Base-by-base conservation (phyloP, 2,329 filamentous ascomycete species). In the Aspergillus phoenicis region DNA sequence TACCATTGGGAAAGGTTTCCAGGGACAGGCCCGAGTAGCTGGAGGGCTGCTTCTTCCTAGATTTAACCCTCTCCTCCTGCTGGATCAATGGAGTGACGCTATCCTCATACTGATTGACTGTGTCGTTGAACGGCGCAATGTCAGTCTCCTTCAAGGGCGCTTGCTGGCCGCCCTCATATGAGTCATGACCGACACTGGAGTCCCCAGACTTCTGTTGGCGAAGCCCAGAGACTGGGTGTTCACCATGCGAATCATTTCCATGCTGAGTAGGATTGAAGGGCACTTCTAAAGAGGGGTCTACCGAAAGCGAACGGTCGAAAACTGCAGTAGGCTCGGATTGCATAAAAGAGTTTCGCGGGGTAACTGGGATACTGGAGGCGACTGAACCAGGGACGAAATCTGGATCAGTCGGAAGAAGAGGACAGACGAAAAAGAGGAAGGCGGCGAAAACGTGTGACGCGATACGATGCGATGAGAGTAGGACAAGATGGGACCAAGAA, bases 1-100 rank as follows among this genome's bases (percentile, higher is more conserved):
- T 80, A 96, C 93, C 93, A 81, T 96, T 97, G 6, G 94, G 93
- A 64, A 97, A 88, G 58, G 81, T 79, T 41, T 82, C 78, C 43
- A 89, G 78, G 28, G 84, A 81, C 45, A 80, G 77, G 51, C 74
- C 77, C 66, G 79, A 80, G 11, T 78, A 75, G 61, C 75, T 79
- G 54, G 78, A 73, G 6, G 73, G 73, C 41, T 73, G 81, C 60
- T 84, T 77, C 20, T 86, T 80, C 68, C 83, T 83, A 64, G 87
- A 86, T 15, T 74, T 76, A 59, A 79, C 78, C 2, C 81, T 80
- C 61, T 80, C 76, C 26, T 76, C 65, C 68, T 78, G 64, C 68
- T 71, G 68, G 68, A 75, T 61, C 69, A 75, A 62, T 28, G 74
- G 71, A 22, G 71, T 68, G 51, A 77, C 73, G 36, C 78, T 78